phyloP scores from a whole-genome alignment of 2,329 filamentous ascomycete genomes.

The Macrophomina tecta region DNA sequence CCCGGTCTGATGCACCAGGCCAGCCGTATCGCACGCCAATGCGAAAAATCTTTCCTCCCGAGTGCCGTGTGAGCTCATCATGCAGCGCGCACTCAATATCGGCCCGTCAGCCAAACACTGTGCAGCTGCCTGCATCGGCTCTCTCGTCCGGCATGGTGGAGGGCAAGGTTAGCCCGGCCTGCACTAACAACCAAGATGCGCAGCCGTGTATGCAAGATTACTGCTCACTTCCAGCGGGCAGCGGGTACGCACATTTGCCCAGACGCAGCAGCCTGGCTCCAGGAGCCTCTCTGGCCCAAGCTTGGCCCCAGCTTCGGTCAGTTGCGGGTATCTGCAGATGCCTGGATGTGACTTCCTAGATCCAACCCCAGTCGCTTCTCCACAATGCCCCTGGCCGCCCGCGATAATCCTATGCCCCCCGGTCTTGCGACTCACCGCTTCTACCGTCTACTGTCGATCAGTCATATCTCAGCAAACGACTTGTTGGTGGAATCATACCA shows the following conservation, averaged over 20 bases:
- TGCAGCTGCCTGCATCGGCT: constrained; percentile 20
- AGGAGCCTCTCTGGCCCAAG: neutral
- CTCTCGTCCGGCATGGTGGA: neutral
- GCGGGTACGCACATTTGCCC: constrained; percentile 14
- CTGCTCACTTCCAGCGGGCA: constrained; percentile 11
- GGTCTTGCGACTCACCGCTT: constrained; percentile 17
- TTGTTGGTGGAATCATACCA: neutral
- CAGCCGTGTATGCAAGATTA: constrained; percentile 6
- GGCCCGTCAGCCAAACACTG: neutral
- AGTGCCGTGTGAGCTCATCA: neutral
- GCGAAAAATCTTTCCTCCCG: constrained; percentile 3
- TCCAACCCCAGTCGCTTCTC: neutral
- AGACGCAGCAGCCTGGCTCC: constrained; percentile 1
- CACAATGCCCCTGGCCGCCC: neutral
- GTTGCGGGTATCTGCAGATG: constrained; percentile 20
- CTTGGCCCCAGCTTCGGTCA: neutral
- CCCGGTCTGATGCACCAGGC: neutral
- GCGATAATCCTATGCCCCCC: neutral
- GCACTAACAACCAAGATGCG: neutral
- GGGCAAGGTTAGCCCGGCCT: constrained; percentile 14
- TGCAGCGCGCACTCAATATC: neutral
- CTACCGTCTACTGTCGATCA: neutral
- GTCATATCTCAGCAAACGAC: neutral
- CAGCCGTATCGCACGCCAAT: constrained; percentile 7
- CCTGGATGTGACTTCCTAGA: constrained; percentile 1